Percentiles rank a stretch among this genome's conserved stretches.
These are phyloP conservation scores for Solanum hybrid DNA, from an alignment of 305 asterid genomes.

Conservation along the genomic window DNA sequence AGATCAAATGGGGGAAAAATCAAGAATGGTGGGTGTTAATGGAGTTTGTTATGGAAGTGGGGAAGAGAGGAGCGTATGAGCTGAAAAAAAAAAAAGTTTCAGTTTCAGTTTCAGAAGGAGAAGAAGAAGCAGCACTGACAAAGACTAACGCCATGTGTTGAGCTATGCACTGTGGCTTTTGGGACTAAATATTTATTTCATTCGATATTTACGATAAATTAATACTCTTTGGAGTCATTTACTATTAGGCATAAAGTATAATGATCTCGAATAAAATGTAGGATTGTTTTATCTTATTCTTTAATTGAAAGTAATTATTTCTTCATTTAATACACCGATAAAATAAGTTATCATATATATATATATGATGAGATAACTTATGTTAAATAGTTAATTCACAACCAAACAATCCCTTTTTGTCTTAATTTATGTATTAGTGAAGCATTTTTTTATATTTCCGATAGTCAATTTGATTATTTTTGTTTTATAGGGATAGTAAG, in stretches of 20 bases:
- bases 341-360: no score
- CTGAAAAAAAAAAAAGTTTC: slow-evolving; percentile 8
- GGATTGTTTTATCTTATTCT: rapidly evolving
- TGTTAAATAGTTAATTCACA: no score
- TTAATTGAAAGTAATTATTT: no score
- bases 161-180: background rate
- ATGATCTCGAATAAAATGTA: no score
- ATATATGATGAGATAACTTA: no score
- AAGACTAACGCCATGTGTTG: slow-evolving; percentile 27
- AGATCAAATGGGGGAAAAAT: background rate
- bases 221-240: background rate
- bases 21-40: background rate
- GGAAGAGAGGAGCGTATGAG: slow-evolving; percentile 28
- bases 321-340: no score
- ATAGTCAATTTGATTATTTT: no score
- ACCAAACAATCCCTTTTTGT: no score
- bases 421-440: background rate
- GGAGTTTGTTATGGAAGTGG: slow-evolving; percentile 21
- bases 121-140: slow-evolving; percentile 10
- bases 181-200: background rate
- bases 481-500: no score
- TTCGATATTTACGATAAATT: background rate
- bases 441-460: no score
- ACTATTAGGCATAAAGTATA: no score
- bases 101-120: background rate